phyloP scores from a whole-genome alignment of 1,284 basidiomycete genomes.

The Rhodotorula sp. region DNA sequence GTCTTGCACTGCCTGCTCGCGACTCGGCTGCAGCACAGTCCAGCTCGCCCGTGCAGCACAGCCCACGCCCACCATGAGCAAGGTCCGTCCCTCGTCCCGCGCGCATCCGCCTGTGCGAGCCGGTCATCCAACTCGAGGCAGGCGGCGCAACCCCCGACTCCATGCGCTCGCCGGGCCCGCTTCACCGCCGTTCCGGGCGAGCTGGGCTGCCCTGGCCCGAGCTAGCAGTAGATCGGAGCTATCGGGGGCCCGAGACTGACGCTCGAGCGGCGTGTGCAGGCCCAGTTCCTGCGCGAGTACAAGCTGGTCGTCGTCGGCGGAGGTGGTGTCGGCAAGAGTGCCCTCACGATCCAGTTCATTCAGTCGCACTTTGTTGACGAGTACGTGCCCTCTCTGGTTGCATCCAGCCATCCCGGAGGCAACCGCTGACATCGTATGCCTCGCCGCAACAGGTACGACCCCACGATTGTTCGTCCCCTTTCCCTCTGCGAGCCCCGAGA shows the following conservation, averaged over 20 bases:
- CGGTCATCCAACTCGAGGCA: neutral
- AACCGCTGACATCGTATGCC: neutral
- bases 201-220: neutral
- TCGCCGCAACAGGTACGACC: conserved; percentile 22
- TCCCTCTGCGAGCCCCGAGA: neutral
- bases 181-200: neutral
- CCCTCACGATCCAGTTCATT: conserved; percentile 94
- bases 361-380: conserved; percentile 93
- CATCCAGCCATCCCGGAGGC: neutral
- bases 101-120: neutral
- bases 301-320: conserved; percentile 91
- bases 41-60: no score
- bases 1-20: neutral
- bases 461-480: conserved; percentile 28
- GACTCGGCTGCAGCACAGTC: neutral
- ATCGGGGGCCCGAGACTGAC: neutral
- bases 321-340: conserved; percentile 71
- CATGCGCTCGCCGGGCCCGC: neutral
- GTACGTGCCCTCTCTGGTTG: conserved; percentile 60
- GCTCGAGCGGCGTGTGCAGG: conserved; percentile 55
- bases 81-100: conserved; percentile 4
- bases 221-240: neutral
- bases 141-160: neutral
- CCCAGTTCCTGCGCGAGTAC: conserved; percentile 81
- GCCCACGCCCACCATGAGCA: conserved; percentile 9